Conservation (phyloP, 441 rosid genomes). For the Gossypium davidsonii region DNA sequence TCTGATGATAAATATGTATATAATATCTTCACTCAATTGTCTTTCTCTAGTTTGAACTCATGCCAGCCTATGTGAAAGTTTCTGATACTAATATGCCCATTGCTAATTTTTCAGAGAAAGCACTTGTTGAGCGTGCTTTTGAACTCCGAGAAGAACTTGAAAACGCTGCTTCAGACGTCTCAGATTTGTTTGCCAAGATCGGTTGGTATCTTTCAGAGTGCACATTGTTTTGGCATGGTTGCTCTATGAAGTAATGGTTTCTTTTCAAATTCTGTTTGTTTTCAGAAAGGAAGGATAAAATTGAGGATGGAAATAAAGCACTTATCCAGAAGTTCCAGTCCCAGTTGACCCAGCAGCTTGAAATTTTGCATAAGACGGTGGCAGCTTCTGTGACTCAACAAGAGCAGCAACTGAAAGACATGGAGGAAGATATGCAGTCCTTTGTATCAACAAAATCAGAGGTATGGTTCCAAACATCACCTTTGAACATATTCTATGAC, state of each 20-base stretch:
- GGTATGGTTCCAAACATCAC: constrained; percentile 34
- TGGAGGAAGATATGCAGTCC: constrained; percentile 91
- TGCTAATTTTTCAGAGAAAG: constrained; percentile 54
- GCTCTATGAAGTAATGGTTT: constrained; percentile 12
- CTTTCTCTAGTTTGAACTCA: constrained; percentile 5
- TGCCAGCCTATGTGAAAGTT: neutral
- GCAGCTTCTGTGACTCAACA: constrained; percentile 80
- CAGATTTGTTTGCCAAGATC: constrained; percentile 81
- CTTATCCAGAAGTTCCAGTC: constrained; percentile 78
- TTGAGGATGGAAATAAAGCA: constrained; percentile 76
- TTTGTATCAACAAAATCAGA: constrained; percentile 79
- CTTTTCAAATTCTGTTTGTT: constrained; percentile 17
- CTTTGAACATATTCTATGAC: neutral
- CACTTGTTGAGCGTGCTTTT: constrained; percentile 76
- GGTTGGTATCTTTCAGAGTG: constrained; percentile 39
- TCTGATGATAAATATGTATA: neutral
- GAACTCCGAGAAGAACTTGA: constrained; percentile 80
- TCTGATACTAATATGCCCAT: neutral
- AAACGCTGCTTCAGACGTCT: constrained; percentile 84
- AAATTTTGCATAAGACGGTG: constrained; percentile 71
- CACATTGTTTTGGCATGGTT: constrained; percentile 16
- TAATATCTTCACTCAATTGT: neutral
- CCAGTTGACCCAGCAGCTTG: constrained; percentile 71
- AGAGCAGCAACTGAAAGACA: constrained; percentile 74
- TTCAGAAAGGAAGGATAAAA: constrained; percentile 89